Base-by-base conservation (phyloP, 305 asterid species). In the Petunia hybrid region DNA sequence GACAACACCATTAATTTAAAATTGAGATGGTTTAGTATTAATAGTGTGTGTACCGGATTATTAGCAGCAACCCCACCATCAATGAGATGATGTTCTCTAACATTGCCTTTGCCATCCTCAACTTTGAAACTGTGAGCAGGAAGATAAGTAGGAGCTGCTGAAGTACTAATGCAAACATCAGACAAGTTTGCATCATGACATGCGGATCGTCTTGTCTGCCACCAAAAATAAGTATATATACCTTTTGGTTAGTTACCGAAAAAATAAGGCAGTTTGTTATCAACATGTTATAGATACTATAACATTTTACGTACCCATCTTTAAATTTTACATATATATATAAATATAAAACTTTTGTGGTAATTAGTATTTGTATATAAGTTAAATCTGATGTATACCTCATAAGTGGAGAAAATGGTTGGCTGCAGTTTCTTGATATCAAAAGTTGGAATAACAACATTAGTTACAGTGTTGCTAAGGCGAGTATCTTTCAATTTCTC, bases 41-140 rank as follows among this genome's bases (percentile, higher is more conserved):
- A 22, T 71, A 22, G 14, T 2, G 5, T 45, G 42, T 31, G 5
- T 82, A 87, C 91, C 48, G 91, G 89, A 83, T 88, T 88, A 39
- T 88, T 84, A 16, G 88, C 88, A 0, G 85, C 87, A 0, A 87
- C 86, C 0, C 90, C 91, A 3, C 91, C 91, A 60, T 88, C 91
- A 4, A 87, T 78, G 41, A 88, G 89, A 80, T 86, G n/a, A 38
- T 78, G 82, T 40, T 82, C 80, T 42, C 76, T 77, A 2, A 3
- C 9, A 3, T 31, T 68, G 7, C 85, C 89, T 13, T 80, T 41
- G 2, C 3, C 0, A 61, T 82, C 85, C 55, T 79, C 9, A 3
- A 76, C 82, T 43, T 76, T 75, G 53, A 88, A 86, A 63, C 76
- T 63, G 70, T 88, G 79, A 4, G 89, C 82, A 3, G 91, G 87